Base-by-base conservation (phyloP, 2,329 filamentous ascomycete genomes). In the Byssochlamys sp. region DNA sequence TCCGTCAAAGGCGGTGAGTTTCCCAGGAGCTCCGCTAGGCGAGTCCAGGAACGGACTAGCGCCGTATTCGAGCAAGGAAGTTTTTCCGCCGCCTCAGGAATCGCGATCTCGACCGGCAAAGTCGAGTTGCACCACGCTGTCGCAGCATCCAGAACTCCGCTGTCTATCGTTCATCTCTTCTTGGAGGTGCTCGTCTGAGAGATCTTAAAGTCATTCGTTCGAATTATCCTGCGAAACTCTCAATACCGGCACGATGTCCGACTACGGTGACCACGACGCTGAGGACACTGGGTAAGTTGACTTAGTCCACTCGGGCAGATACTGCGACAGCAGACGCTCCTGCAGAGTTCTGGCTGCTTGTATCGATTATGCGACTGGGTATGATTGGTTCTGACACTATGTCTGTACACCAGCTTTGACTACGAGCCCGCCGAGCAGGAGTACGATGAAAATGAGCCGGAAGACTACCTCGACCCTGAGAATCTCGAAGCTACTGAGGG, bases 191-290 rank as follows among this genome's bases (percentile, higher is more conserved):
- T 51, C 49, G 9, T 51, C 55, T 59, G 48, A 14, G 39, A 51
- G 52, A 60, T 52, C 35, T 57, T 54, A 55, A 55, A 24, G 53
- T 53, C 56, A 53, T 58, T 58, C 53, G 49, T 57, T 54, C 59
- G 60, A 25, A 60, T 52, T 11, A 52, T 35, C 31, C 4, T 26
- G 14, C 24, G 9, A 31, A 45, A 27, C 57, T 11, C 39, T 56
- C n/a, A 56, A 26, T 54, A n/a, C 53, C 58, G 58, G 55, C 67
- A 71, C 59, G 53, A 90, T 90, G 87, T 90, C 87, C 74, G 87
- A 89, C 76, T 86, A 85, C 76, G 86, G 84, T 65, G 84, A 86
- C 67, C 83, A 87, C 65, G 83, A 84, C 68, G 79, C 77, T 63
- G 82, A 78, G 65, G 81, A 78, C 64, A 80, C 77, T 65, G 80